Evolutionary conservation across 2,329 filamentous ascomycete species (phyloP).

Genomic region (Cladosporium sp.): DNA sequence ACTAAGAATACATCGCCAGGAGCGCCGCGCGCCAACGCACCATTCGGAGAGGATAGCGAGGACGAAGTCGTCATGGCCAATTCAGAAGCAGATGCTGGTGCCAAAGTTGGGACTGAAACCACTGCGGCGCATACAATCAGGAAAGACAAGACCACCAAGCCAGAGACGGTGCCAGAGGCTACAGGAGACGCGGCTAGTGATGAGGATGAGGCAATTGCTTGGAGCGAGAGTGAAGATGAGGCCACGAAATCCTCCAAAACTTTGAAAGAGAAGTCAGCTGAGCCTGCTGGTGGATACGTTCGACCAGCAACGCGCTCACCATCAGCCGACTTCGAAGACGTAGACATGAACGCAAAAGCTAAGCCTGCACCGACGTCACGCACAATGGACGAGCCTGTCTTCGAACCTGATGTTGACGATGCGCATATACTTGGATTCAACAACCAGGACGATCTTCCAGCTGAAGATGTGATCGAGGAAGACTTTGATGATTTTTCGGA

Average conservation of each 20-base stretch:
- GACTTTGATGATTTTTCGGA: slow-evolving; percentile 64
- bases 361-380: neutral
- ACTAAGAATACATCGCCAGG: neutral
- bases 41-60: neutral
- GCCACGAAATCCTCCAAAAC: slow-evolving; percentile 13
- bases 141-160: neutral
- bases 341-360: slow-evolving; percentile 37
- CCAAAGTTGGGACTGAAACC: too few relatives aligned
- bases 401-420: neutral
- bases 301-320: slow-evolving; percentile 41
- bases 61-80: neutral
- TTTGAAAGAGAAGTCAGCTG: slow-evolving; percentile 14
- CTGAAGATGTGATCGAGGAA: slow-evolving; percentile 29
- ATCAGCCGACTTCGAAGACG: slow-evolving; percentile 56
- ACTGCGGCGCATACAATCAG: neutral
- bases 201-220: slow-evolving; percentile 47
- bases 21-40: neutral
- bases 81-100: too few relatives aligned
- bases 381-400: neutral
- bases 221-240: slow-evolving; percentile 57
- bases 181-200: slow-evolving; percentile 23
- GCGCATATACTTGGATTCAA: slow-evolving; percentile 26
- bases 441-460: slow-evolving; percentile 32
- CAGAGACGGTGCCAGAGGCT: neutral
- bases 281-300: slow-evolving; percentile 9